These are phyloP conservation scores for Hymenoscyphus linearis DNA, from an alignment of 2,329 filamentous ascomycete species.

Conservation along the genomic window DNA sequence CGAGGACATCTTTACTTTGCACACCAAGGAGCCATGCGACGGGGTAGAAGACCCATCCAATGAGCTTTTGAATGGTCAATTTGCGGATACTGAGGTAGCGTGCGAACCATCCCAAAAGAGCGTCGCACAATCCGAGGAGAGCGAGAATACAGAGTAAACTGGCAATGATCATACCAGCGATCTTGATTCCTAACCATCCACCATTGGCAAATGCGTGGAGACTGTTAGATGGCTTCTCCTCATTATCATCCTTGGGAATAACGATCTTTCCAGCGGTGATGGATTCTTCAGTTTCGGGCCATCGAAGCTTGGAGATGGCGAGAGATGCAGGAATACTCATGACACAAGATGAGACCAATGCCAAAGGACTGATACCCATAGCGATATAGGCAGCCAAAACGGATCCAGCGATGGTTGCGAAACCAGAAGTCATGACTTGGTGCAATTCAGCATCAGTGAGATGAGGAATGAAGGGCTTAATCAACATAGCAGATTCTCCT, in stretches of 20 bases:
- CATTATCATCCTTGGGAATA: constrained; percentile 60
- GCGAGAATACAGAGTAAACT: constrained; percentile 82
- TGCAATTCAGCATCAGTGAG: constrained; percentile 85
- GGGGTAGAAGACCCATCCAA: constrained; percentile 74
- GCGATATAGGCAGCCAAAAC: constrained; percentile 81
- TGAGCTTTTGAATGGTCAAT: constrained; percentile 69
- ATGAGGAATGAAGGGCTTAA: constrained; percentile 79
- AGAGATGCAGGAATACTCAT: constrained; percentile 94
- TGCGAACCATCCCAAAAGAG: constrained; percentile 78
- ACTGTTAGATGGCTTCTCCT: constrained; percentile 70
- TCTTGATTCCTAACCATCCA: constrained; percentile 80
- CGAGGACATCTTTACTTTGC: constrained; percentile 59
- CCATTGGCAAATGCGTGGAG: constrained; percentile 83
- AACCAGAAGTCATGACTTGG: constrained; percentile 88
- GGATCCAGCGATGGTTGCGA: constrained; percentile 86
- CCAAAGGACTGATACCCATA: constrained; percentile 78
- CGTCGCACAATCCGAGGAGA: constrained; percentile 68
- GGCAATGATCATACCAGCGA: constrained; percentile 74
- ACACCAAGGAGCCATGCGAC: constrained; percentile 79
- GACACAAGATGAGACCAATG: constrained; percentile 83
- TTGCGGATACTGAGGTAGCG: constrained; percentile 69
- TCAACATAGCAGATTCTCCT: constrained; percentile 89
- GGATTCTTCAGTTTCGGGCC: constrained; percentile 81
- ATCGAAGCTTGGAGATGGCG: constrained; percentile 83
- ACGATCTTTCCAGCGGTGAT: constrained; percentile 77